These are phyloP conservation scores for Aspergillus cavernicola DNA, from an alignment of 495 filamentous ascomycete species.

Conservation along the genomic window DNA sequence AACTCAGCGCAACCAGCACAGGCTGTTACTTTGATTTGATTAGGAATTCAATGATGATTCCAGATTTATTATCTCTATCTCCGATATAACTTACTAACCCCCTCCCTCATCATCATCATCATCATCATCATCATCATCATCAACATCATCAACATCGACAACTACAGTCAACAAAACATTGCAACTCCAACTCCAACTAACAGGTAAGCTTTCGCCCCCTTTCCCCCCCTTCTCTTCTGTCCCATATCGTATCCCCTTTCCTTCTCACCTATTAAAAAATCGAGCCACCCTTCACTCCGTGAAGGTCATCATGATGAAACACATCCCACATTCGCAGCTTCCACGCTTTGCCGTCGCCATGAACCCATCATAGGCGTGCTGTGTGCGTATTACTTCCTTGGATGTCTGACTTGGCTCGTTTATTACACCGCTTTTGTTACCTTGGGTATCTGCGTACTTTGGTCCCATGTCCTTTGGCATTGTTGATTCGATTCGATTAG, in stretches of 20 bases:
- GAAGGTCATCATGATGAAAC: conserved; percentile 44
- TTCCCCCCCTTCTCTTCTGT: conserved; percentile 9
- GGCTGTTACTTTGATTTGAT: neutral
- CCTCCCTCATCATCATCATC: too few relatives aligned
- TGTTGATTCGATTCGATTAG: too few relatives aligned
- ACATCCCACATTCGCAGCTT: conserved; percentile 53
- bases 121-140: too few relatives aligned
- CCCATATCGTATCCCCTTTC: neutral
- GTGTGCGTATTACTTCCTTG: conserved; percentile 51
- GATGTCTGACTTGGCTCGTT: conserved; percentile 52
- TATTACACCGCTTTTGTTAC: too few relatives aligned
- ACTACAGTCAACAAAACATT: too few relatives aligned
- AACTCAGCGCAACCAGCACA: neutral
- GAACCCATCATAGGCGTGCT: conserved; percentile 45
- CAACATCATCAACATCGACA: too few relatives aligned
- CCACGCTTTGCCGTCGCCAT: conserved; percentile 49
- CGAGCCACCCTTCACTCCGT: neutral
- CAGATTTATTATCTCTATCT: neutral
- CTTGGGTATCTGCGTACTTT: neutral
- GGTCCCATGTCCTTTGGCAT: too few relatives aligned
- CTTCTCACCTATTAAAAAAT: neutral
- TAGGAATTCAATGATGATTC: conserved; percentile 12
- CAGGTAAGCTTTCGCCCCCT: neutral
- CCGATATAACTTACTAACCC: neutral
- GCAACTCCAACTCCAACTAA: too few relatives aligned